Base-by-base conservation (phyloP, 495 filamentous ascomycete species). In the Aeminium ludgeri region DNA sequence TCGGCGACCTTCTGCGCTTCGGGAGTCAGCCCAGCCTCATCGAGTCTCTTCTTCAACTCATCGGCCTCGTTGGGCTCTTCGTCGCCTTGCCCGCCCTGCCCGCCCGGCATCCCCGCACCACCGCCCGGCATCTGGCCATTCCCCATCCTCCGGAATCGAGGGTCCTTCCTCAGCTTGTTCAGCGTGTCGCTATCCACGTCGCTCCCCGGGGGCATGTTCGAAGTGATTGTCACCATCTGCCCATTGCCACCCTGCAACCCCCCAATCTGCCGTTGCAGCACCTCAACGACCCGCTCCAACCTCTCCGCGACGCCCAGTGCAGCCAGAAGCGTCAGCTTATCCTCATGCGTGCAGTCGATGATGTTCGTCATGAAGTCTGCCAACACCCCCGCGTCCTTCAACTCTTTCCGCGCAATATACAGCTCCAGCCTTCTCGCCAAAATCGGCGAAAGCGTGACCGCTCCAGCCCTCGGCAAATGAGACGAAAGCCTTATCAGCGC, bases 361-460 rank as follows among this genome's bases (percentile, higher is more conserved):
- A 95, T 71, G 58, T 89, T 86, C 6, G 82, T 74, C 83, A 96
- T 91, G 49, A 95, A 94, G 55, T 99, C 91, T 6, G 89, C 89
- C n/a, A 99, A 64, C 6, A 70, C 65, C 6, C 87, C 89, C 3
- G 89, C 86, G 41, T 94, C 81, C 27, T 66, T 58, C 27, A 82
- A 52, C 38, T 79, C 76, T 45, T 86, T 86, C 56, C 71, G 74
- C 1, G 69, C 67, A 36, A 97, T 91, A 52, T 83, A 86, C 6
- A 86, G 55, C 55, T 94, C 84, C 11, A 96, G 70, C 34, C 84
- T 74, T 17, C 85, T 71, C 0, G 83, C 79, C 30, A 93, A 69
- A n/a, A 87, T 64, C 0, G 86, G 85, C 4, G 85, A 85, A 11
- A 96, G 54, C 8, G 72, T 69, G 25, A 70, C 66, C 11, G 68